Base-by-base conservation (phyloP, 106 monocot species). In the Posidonia australis region DNA sequence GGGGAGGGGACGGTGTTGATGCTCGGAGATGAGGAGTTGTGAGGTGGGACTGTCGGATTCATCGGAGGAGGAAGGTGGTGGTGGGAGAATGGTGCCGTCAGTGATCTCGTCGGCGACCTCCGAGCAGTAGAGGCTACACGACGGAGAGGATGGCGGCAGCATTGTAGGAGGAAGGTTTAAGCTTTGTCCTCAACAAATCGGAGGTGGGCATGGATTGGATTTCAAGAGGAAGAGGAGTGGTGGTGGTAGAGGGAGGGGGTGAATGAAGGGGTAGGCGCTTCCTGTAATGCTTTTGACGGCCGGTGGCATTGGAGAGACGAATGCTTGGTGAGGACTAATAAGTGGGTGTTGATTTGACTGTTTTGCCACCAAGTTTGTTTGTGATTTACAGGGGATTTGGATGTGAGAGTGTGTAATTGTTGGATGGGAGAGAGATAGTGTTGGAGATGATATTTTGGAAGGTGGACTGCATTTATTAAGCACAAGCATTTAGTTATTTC, bases 21-120 rank as follows among this genome's bases (percentile, higher is more conserved):
- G 16, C 76, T 86, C 90, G 3, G 67, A 61, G 13, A 77, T 63
- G 64, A 85, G 64, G 27, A 85, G 77, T 2, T 46, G 46, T 10
- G 66, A 42, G 36, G 81, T 41, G 0, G 63, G 53, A 27, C 18
- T 10, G 48, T 54, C 70, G 47, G 26, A 64, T 36, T 70, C 65
- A 23, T 41, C 32, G 64, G 63, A 77, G 64, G 41, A 60, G 26
- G 53, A 16, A 25, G 62, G 5, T 1, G 65, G 6, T 0, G 70
- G 30, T 44, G 58, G 46, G 13, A 44, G 29, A 6, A 29, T 2
- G 54, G 62, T 43, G 25, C 42, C 53, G 42, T 61, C 52, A 18
- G 52, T 56, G 23, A 16, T 22, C 58, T 58, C 17, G 12, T 58
- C 30, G 26, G 28, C 16, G 17, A 29, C 5, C 36, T 36, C 36